phyloP scores from a whole-genome alignment of 169 alveolate genomes.

The Besnoitia besnoiti region DNA sequence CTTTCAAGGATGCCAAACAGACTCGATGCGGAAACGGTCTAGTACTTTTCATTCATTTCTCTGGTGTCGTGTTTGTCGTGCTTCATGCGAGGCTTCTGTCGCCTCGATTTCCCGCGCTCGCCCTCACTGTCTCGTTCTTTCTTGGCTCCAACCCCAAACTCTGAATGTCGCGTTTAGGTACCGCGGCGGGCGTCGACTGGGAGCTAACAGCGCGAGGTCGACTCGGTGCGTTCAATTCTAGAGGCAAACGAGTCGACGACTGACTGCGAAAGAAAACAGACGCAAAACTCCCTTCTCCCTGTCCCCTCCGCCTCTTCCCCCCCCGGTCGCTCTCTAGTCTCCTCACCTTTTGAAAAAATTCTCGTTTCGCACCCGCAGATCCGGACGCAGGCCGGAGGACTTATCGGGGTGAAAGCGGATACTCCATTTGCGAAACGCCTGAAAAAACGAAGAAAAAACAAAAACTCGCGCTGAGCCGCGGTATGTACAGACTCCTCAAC shows the following conservation, averaged over 20 bases:
- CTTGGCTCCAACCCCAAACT: too few species aligned
- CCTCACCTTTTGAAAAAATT: slow-evolving; percentile 58
- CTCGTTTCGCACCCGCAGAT: slow-evolving; percentile 58
- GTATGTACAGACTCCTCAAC: too few species aligned
- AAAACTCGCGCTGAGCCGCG: too few species aligned
- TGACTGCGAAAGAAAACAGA: not conserved
- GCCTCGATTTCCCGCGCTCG: too few species aligned
- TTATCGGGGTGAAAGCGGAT: slow-evolving; percentile 64
- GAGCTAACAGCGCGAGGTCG: too few species aligned
- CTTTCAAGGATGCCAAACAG: not conserved
- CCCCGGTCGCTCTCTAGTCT: too few species aligned
- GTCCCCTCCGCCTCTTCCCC: not conserved
- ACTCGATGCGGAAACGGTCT: not conserved
- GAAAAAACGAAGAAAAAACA: not conserved
- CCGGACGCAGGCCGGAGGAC: slow-evolving; percentile 57
- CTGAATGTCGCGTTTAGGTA: too few species aligned
- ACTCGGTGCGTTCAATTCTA: not conserved
- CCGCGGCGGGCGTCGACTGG: too few species aligned
- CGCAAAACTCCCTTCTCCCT: not conserved
- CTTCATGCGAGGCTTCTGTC: not conserved
- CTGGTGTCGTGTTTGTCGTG: not conserved
- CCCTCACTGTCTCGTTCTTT: not conserved
- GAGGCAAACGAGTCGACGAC: not conserved
- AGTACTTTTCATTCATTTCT: not conserved
- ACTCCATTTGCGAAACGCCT: slow-evolving; percentile 66